Base-by-base conservation (phyloP, 768 basidiomycete genomes). In the Rubroboletus pulcherrimus region DNA sequence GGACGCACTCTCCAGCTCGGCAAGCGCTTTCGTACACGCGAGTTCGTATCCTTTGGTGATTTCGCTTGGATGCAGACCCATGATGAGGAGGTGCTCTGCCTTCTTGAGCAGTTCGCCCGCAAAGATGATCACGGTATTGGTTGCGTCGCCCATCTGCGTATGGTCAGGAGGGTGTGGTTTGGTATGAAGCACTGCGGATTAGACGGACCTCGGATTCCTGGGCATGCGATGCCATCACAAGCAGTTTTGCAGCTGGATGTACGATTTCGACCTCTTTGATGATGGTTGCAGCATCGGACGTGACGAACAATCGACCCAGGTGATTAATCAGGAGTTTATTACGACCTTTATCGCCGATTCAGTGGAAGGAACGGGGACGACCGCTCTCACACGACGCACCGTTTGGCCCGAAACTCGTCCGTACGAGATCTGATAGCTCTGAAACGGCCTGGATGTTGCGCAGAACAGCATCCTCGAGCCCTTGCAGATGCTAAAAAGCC, bases 261-360 rank as follows among this genome's bases (percentile, higher is more conserved):
- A 98, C 93, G 54, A 99, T 93, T 69, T 99, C 97, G 68, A 98
- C 86, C 76, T 99, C 97, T 61, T 89, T 83, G 66, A 99, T 93
- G 73, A 99, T 98, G 55, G 96, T 98, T 12, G 97, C 97, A 10
- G 97, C 96, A 82, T 99, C 96, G 45, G 93, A 96, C 34, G 97
- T 99, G 57, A 98, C 95, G 74, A 98, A 98, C 38, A 98, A 80
- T 71, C 86, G 82, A 52, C 94, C 94, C 35, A 99, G 80, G 73
- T 98, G 96, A 73, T 99, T 99, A 75, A 99, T 96, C 71, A 99
- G 76, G 52, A 99, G 85, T 73, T 99, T 99, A 74, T 98, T 99
- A 50, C 96, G 84, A 46, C 96, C 96, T 93, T 66, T 21, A 51
- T 53, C 33, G 31, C 55, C 5, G 34, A 55, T 57, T 60, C 53